Percentiles rank a stretch among this genome's conserved stretches.
Evolutionary conservation across 768 basidiomycete species (phyloP).

Genomic region (Podaxis mareebaensis): DNA sequence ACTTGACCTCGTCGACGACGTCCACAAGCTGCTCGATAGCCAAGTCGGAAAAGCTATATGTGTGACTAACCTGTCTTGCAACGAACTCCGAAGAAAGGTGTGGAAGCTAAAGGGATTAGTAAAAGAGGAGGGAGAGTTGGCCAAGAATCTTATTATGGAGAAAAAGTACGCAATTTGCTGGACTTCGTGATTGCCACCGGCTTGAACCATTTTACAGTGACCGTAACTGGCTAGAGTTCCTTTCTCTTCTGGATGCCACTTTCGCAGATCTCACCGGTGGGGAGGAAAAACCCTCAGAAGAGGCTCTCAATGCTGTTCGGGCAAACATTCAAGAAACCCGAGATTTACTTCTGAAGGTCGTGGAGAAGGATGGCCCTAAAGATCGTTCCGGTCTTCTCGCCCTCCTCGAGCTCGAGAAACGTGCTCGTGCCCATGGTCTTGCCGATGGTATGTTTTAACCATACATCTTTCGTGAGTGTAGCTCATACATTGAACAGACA

Average conservation of each 20-base stretch:
- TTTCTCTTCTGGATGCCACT: conserved; percentile 69
- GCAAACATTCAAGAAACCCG: conserved; percentile 44
- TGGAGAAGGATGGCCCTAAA: conserved; percentile 61
- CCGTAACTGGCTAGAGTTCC: conserved; percentile 85
- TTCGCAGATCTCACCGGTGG: conserved; percentile 38
- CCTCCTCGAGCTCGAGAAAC: conserved; percentile 73
- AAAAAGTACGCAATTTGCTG: conserved; percentile 45
- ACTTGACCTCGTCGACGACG: conserved; percentile 68
- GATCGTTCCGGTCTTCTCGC: conserved; percentile 79
- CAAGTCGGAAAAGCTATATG: conserved; percentile 71
- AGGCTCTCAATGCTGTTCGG: conserved; percentile 30
- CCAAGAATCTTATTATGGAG: conserved; percentile 58
- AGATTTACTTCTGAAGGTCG: conserved; percentile 56
- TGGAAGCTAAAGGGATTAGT: conserved; percentile 56
- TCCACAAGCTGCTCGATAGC: conserved; percentile 63
- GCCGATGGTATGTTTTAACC: conserved; percentile 40
- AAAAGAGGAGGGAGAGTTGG: conserved; percentile 62
- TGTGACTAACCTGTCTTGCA: conserved; percentile 67
- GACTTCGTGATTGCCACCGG: conserved; percentile 13
- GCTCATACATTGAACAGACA: conserved; percentile 36
- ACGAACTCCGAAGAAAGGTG: conserved; percentile 75
- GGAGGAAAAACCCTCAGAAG: conserved; percentile 23
- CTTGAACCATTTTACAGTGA: conserved; percentile 43
- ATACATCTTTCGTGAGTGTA: neutral
- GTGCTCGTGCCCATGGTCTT: conserved; percentile 47